Conservation (phyloP, 2,329 filamentous ascomycete genomes). For the Elsinoe perseae region DNA sequence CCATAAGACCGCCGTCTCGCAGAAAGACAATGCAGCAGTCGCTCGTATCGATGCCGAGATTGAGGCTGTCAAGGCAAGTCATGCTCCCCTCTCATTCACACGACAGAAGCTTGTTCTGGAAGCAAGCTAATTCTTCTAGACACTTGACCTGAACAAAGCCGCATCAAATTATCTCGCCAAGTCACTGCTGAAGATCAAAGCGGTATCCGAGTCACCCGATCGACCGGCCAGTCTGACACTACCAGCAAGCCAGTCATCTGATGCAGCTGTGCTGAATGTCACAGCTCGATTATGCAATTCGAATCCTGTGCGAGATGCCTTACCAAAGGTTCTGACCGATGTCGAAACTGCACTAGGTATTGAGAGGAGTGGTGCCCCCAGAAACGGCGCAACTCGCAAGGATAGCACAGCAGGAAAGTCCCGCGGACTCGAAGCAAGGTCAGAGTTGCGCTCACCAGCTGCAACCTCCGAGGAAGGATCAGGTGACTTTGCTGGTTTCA, state of each 20-base stretch:
- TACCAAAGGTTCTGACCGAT: slow-evolving; percentile 40
- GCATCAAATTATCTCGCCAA: slow-evolving; percentile 51
- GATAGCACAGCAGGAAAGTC: background rate
- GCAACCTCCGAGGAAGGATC: background rate
- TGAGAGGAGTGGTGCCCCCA: background rate
- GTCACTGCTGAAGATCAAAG: slow-evolving; percentile 50
- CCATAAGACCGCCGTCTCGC: slow-evolving; percentile 46
- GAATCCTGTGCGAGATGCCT: slow-evolving; percentile 48
- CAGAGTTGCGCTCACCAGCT: background rate
- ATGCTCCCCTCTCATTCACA: background rate
- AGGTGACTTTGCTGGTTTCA: slow-evolving; percentile 15
- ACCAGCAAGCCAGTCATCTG: slow-evolving; percentile 33
- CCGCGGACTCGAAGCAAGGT: too few relatives aligned
- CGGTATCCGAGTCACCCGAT: slow-evolving; percentile 44
- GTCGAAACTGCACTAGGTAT: slow-evolving; percentile 35
- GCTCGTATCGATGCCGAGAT: slow-evolving; percentile 57
- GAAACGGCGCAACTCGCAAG: slow-evolving; percentile 5
- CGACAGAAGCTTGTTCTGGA: slow-evolving; percentile 7
- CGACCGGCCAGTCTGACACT: slow-evolving; percentile 38
- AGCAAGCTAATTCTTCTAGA: slow-evolving; percentile 27
- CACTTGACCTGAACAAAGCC: slow-evolving; percentile 42
- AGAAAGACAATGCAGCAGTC: slow-evolving; percentile 42
- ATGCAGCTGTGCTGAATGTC: slow-evolving; percentile 49
- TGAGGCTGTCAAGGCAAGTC: slow-evolving; percentile 46
- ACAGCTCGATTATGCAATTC: slow-evolving; percentile 53